A percentile compares a stretch with the other conserved stretches of the same genome.
phyloP scores from a whole-genome alignment of 2,329 filamentous ascomycete genomes.

The Gaeumannomyces tritici region DNA sequence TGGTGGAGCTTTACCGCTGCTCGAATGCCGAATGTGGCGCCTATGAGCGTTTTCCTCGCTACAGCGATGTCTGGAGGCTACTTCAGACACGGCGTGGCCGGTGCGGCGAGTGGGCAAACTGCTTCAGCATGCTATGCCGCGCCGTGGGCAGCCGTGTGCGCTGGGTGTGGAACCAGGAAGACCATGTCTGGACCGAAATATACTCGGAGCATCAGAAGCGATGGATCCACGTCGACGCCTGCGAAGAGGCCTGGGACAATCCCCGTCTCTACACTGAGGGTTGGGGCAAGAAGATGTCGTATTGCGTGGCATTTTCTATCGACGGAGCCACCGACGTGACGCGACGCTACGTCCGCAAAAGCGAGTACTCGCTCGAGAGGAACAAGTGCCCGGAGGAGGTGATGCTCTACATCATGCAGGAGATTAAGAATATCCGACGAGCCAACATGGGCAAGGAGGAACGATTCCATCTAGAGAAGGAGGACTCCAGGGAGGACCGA shows the following conservation, averaged over 20 bases:
- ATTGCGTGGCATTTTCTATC: constrained; percentile 92
- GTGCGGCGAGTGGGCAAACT: constrained; percentile 94
- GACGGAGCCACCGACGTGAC: constrained; percentile 67
- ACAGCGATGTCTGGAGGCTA: constrained; percentile 89
- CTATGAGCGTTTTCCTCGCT: constrained; percentile 85
- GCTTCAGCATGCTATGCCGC: constrained; percentile 96
- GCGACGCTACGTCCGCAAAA: constrained; percentile 60
- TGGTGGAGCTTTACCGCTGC: constrained; percentile 87
- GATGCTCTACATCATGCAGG: constrained; percentile 80
- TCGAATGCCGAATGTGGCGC: constrained; percentile 64
- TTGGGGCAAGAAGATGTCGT: constrained; percentile 94
- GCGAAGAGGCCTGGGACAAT: constrained; percentile 92
- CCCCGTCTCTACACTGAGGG: constrained; percentile 87
- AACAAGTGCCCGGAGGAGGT: constrained; percentile 81
- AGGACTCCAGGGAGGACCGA: constrained; percentile 65
- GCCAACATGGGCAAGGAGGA: constrained; percentile 80
- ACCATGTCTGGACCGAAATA: constrained; percentile 96
- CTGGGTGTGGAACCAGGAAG: constrained; percentile 98
- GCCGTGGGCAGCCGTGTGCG: constrained; percentile 83
- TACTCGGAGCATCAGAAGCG: constrained; percentile 89
- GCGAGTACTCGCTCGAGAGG: constrained; percentile 62
- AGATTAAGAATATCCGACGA: constrained; percentile 78
- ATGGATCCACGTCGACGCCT: constrained; percentile 95
- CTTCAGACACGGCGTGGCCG: constrained; percentile 79
- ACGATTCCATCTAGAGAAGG: constrained; percentile 70